Conservation (phyloP, 441 rosid genomes). For the Populus trichocarpa region DNA sequence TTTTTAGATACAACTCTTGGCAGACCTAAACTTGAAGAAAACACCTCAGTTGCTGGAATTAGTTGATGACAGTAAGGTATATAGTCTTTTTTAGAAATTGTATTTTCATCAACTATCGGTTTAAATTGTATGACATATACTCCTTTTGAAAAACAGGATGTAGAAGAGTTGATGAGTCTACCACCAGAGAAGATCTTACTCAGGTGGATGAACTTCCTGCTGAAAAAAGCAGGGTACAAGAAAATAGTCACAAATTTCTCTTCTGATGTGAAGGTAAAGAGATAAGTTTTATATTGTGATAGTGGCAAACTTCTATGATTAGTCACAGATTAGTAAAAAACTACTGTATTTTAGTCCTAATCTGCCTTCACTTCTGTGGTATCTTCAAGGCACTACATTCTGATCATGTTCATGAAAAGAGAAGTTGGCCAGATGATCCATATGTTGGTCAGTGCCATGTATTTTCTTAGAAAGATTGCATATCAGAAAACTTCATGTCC, state of each 20-base stretch:
- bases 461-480: background rate
- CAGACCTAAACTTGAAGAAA: constrained; percentile 91
- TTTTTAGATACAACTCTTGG: constrained; percentile 85
- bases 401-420: background rate
- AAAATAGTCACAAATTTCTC: constrained; percentile 88
- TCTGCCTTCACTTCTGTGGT: background rate
- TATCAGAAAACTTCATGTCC: background rate
- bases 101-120: background rate
- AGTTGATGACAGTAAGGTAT: constrained; percentile 86
- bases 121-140: background rate
- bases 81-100: background rate
- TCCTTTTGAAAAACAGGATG: constrained; percentile 53
- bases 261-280: constrained; percentile 86
- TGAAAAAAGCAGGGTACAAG: constrained; percentile 75
- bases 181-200: constrained; percentile 95
- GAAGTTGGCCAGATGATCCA: background rate
- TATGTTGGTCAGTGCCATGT: background rate
- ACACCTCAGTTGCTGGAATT: constrained; percentile 91
- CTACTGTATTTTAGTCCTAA: background rate
- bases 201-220: constrained; percentile 96
- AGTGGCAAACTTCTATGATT: background rate
- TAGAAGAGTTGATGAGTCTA: constrained; percentile 93
- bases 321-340: background rate
- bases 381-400: background rate
- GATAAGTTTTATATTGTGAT: background rate